A percentile compares a stretch with the other conserved stretches of the same genome.
phyloP scores from a whole-genome alignment of 805 yeast genomes.

The Suhomyces xylopsoci region DNA sequence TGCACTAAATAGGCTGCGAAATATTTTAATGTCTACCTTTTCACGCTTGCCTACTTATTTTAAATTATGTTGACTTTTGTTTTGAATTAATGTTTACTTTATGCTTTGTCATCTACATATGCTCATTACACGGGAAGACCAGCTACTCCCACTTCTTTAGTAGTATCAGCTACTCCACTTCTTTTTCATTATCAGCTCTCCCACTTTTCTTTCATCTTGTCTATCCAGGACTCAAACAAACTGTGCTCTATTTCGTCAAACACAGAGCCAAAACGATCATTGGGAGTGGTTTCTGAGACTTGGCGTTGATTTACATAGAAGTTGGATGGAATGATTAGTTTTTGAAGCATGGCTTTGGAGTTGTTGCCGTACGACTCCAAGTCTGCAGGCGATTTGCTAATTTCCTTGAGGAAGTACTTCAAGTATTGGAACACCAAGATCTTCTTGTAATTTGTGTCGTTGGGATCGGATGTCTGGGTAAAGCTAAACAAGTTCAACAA shows the following conservation, averaged over 20 bases:
- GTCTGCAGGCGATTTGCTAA: conserved; percentile 17
- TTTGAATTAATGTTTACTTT: no score
- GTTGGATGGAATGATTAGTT: conserved; percentile 34
- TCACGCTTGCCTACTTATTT: no score
- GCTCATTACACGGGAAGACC: not conserved
- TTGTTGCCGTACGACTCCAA: conserved; percentile 1
- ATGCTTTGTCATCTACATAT: not conserved
- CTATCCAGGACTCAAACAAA: conserved; percentile 42
- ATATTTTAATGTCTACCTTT: not conserved
- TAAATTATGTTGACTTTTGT: no score
- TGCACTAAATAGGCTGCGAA: not conserved
- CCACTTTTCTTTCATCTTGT: conserved; percentile 23
- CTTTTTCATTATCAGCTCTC: not conserved
- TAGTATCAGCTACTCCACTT: not conserved
- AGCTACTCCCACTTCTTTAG: not conserved
- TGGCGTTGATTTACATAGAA: conserved; percentile 7
- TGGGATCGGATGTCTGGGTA: conserved; percentile 15
- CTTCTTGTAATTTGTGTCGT: conserved; percentile 17
- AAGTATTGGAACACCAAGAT: conserved; percentile 37
- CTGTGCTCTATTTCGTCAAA: conserved; percentile 43
- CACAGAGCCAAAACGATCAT: conserved; percentile 1
- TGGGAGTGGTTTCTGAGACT: not conserved
- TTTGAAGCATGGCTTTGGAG: conserved; percentile 22
- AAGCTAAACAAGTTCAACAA: conserved; percentile 19
- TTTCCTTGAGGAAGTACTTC: conserved; percentile 38